phyloP scores from a whole-genome alignment of 768 basidiomycete species.

The Phanerodontia chrysosporium region DNA sequence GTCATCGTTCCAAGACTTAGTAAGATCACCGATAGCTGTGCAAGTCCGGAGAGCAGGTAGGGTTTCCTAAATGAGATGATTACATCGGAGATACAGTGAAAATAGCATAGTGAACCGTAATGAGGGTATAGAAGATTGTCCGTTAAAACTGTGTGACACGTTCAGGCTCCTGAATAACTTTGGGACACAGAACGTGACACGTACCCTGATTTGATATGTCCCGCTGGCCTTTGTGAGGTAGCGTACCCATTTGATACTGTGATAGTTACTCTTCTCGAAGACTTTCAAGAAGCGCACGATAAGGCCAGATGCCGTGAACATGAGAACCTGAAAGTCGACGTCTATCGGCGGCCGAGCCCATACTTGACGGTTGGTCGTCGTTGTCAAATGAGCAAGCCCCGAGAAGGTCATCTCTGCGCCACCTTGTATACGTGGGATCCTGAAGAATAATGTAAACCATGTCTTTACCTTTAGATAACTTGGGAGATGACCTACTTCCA shows the following conservation, averaged over 20 bases:
- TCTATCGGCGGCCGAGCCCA: slow-evolving; percentile 99
- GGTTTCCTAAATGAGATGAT: not conserved
- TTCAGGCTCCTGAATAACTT: not conserved
- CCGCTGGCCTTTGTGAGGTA: slow-evolving; percentile 94
- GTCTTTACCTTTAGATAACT: not conserved
- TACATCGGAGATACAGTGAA: not conserved
- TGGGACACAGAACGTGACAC: slow-evolving; percentile 29
- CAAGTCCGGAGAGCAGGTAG: not conserved
- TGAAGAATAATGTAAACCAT: slow-evolving; percentile 28
- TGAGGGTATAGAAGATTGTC: not conserved
- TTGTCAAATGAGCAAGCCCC: slow-evolving; percentile 78
- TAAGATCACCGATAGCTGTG: not conserved
- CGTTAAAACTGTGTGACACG: not conserved
- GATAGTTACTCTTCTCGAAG: slow-evolving; percentile 93
- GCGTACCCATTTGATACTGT: slow-evolving; percentile 93
- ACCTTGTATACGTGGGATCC: slow-evolving; percentile 89
- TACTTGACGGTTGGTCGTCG: slow-evolving; percentile 88
- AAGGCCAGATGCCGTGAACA: slow-evolving; percentile 96
- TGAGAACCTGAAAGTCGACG: slow-evolving; percentile 97
- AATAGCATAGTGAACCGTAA: not conserved
- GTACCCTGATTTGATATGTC: slow-evolving; percentile 88
- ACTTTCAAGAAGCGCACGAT: slow-evolving; percentile 97
- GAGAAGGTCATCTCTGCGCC: slow-evolving; percentile 85
- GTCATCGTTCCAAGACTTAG: not conserved
- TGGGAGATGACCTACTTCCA: slow-evolving; percentile 78